These are phyloP conservation scores for Omphalea diandra DNA, from an alignment of 441 rosid species.

Conservation along the genomic window DNA sequence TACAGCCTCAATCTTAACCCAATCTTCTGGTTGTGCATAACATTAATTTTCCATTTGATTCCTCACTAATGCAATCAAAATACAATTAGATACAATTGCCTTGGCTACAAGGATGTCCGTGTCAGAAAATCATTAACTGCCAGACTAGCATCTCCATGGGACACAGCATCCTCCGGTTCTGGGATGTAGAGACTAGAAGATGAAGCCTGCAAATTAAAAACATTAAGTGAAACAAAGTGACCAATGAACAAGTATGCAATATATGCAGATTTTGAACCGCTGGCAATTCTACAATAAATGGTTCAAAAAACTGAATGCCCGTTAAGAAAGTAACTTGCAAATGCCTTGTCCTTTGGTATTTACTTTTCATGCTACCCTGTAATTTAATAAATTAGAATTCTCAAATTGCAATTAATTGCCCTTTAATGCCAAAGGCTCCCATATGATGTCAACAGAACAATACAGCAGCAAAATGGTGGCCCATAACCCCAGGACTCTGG, in stretches of 20 bases:
- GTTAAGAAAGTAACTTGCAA: no score
- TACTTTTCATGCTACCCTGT: background rate
- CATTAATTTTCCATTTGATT: background rate
- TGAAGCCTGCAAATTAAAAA: constrained; percentile 59
- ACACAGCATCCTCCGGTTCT: constrained; percentile 93
- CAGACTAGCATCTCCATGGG: constrained; percentile 89
- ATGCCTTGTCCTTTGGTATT: background rate
- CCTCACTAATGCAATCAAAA: constrained; percentile 19
- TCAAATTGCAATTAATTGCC: background rate
- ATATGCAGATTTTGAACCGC: no score
- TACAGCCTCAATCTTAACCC: constrained; percentile 21
- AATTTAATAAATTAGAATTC: background rate
- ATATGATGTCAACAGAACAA: background rate
- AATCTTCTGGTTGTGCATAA: constrained; percentile 1
- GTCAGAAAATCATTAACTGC: constrained; percentile 92
- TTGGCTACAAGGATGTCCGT: constrained; percentile 45
- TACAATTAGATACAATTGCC: constrained; percentile 19
- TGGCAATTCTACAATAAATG: no score
- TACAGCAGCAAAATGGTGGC: no score
- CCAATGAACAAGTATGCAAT: background rate
- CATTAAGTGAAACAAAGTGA: background rate
- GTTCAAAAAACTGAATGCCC: no score
- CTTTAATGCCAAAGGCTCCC: background rate
- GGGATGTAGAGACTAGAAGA: constrained; percentile 81
- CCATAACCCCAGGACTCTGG: background rate